Evolutionary conservation across 1,139 yeast species (phyloP).

Genomic region (Hyphopichia khmerensis): DNA sequence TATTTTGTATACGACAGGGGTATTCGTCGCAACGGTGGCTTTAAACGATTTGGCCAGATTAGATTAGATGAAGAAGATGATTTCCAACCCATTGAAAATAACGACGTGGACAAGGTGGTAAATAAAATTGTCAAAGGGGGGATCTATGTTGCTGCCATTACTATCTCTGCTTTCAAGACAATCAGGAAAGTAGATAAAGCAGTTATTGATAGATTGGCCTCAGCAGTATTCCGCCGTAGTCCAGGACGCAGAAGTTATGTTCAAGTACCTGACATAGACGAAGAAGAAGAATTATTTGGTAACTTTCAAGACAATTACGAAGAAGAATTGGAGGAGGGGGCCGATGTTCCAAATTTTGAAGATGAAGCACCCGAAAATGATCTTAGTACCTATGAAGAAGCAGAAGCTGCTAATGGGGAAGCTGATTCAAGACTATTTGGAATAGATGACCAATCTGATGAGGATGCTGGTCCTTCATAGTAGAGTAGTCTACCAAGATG

Average conservation of each 20-base stretch:
- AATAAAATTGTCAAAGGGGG: slow-evolving; percentile 63
- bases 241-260: slow-evolving; percentile 46
- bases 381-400: slow-evolving; percentile 11
- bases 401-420: slow-evolving; percentile 9
- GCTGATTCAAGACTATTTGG: slow-evolving; percentile 38
- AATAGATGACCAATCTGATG: slow-evolving; percentile 38
- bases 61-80: slow-evolving; percentile 73
- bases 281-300: slow-evolving; percentile 52
- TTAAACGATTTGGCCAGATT: slow-evolving; percentile 80
- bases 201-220: slow-evolving; percentile 34
- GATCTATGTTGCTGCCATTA: slow-evolving; percentile 49
- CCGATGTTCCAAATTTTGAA: slow-evolving; percentile 16
- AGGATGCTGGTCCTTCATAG: slow-evolving; percentile 12
- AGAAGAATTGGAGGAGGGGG: slow-evolving; percentile 44
- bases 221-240: slow-evolving; percentile 38
- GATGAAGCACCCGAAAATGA: slow-evolving; percentile 12
- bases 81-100: slow-evolving; percentile 63
- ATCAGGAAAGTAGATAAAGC: slow-evolving; percentile 34
- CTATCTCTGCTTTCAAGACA: slow-evolving; percentile 41
- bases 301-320: slow-evolving; percentile 48
- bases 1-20: slow-evolving; percentile 84
- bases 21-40: slow-evolving; percentile 76
- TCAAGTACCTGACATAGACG: slow-evolving; percentile 43
- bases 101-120: slow-evolving; percentile 60
- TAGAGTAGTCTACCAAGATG: background rate